Evolutionary conservation across 2,329 filamentous ascomycete species (phyloP).

Genomic region (Verticillium zaregamsianum): DNA sequence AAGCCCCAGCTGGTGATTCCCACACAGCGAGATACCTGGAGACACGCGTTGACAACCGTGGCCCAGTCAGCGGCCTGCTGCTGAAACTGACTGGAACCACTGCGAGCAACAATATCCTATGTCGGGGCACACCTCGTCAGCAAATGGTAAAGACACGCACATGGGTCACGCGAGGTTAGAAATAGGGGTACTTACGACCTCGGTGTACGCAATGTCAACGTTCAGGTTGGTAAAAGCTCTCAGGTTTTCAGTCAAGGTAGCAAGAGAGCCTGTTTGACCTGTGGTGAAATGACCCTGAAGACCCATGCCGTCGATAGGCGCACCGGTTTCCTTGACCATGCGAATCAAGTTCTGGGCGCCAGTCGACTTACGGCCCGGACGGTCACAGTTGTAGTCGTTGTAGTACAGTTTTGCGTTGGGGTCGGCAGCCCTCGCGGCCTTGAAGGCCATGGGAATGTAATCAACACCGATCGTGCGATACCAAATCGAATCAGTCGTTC

Average conservation of each 20-base stretch:
- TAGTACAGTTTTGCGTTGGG: slow-evolving; percentile 68
- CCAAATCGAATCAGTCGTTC: slow-evolving; percentile 52
- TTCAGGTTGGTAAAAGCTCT: slow-evolving; percentile 45
- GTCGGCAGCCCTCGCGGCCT: slow-evolving; percentile 62
- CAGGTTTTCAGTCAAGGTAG: slow-evolving; percentile 33
- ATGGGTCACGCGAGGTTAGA: no score
- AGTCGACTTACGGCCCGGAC: slow-evolving; percentile 34
- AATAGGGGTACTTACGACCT: slow-evolving; percentile 49
- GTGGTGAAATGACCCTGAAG: slow-evolving; percentile 51
- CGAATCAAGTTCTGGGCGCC: slow-evolving; percentile 47
- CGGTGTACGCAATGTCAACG: slow-evolving; percentile 60
- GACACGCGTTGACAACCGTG: slow-evolving; percentile 54
- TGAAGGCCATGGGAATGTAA: slow-evolving; percentile 67
- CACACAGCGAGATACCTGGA: slow-evolving; percentile 54
- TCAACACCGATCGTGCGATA: slow-evolving; percentile 64
- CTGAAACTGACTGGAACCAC: neutral
- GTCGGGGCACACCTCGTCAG: slow-evolving; percentile 46
- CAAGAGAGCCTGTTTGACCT: slow-evolving; percentile 38
- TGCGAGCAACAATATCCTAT: neutral
- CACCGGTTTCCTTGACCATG: slow-evolving; percentile 57
- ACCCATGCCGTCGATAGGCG: slow-evolving; percentile 63
- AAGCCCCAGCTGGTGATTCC: slow-evolving; percentile 63
- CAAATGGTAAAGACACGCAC: neutral
- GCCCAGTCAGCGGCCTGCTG: slow-evolving; percentile 43
- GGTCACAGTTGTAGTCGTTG: slow-evolving; percentile 70